Base-by-base conservation (phyloP, 2,329 filamentous ascomycete genomes). In the Trichoderma guizhouense region DNA sequence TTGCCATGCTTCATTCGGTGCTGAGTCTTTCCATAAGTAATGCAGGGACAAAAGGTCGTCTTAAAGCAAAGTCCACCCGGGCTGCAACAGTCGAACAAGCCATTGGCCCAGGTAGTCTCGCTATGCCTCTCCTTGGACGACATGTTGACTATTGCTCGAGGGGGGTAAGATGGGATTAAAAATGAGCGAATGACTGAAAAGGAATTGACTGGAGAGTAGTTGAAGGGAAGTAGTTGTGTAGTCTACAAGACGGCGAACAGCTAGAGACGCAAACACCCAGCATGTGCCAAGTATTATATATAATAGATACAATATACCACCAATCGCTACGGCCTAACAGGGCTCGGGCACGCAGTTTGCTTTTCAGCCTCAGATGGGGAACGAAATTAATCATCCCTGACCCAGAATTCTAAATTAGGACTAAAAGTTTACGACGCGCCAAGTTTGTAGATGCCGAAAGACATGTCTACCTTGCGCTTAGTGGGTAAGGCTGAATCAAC, bases 1-100 rank as follows among this genome's bases (percentile, higher is more conserved):
- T 77, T 79, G 34, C 76, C 79, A 28, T 82, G 79, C 77, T 82
- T 79, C 18, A 85, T 75, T 30, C 84, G 82, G 74, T 86, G 84
- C 70, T 84, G 77, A 5, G 84, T 85, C 81, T 84, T 84, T 77
- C 84, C 84, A 68, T 85, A 86, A 36, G 83, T 84, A 26, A 86
- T 78, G 74, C 84, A 86, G 2, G 85, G 84, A 32, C 84, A 73
- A 73, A 81, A 86, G 73, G 79, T 85, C 9, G 82, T 81, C 64
- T 84, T 77, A 11, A 84, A 73, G 77, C 84, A 86, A 4, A 81
- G 80, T 66, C 82, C 81, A 66, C 84, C 79, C 28, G 84, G 84
- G 72, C 74, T 79, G 77, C 82, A 83, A 81, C 84, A 86, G 71
- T 79, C 80, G 58, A 84, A 86, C 76, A 86, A 81, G 63, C 72